A percentile compares a stretch with the other conserved stretches of the same genome.
Evolutionary conservation across 164 flowering plant genomes (phyloP).

Genomic region (Umbilicus rupestris): DNA sequence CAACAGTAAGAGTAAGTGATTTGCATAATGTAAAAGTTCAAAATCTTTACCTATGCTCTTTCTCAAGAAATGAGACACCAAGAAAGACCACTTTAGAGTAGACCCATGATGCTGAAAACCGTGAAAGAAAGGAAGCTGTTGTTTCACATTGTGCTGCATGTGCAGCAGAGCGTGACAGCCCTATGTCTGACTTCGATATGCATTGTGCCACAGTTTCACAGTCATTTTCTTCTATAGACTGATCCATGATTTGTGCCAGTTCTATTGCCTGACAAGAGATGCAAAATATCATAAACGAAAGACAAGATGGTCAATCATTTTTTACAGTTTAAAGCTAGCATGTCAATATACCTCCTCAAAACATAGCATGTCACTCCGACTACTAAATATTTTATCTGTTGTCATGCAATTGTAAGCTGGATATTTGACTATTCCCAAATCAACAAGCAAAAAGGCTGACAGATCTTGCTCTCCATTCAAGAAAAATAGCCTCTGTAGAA

Average conservation of each 20-base stretch:
- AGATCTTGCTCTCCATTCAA: conserved; percentile 86
- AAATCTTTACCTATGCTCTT: conserved; percentile 46
- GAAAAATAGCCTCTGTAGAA: conserved; percentile 81
- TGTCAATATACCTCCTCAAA: conserved; percentile 64
- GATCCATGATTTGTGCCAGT: conserved; percentile 79
- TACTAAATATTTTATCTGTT: conserved; percentile 43
- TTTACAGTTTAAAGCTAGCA: not conserved
- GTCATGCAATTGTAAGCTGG: conserved; percentile 66
- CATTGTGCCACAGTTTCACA: conserved; percentile 43
- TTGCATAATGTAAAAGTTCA: not conserved
- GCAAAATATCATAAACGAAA: not conserved
- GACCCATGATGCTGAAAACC: conserved; percentile 67
- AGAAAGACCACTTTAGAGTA: conserved; percentile 67
- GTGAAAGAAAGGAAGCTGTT: conserved; percentile 24
- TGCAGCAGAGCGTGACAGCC: conserved; percentile 22
- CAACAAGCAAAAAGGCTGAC: conserved; percentile 70
- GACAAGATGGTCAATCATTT: conserved; percentile 8
- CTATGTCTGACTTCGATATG: conserved; percentile 53
- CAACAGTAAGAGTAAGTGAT: not conserved
- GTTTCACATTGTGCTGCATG: conserved; percentile 22
- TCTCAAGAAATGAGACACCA: conserved; percentile 77
- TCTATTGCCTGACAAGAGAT: conserved; percentile 60
- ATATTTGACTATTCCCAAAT: conserved; percentile 77
- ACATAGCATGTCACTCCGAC: conserved; percentile 47
- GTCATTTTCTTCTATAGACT: conserved; percentile 59